Base-by-base conservation (phyloP, 140 eudicot species). In the Anethum foeniculum region DNA sequence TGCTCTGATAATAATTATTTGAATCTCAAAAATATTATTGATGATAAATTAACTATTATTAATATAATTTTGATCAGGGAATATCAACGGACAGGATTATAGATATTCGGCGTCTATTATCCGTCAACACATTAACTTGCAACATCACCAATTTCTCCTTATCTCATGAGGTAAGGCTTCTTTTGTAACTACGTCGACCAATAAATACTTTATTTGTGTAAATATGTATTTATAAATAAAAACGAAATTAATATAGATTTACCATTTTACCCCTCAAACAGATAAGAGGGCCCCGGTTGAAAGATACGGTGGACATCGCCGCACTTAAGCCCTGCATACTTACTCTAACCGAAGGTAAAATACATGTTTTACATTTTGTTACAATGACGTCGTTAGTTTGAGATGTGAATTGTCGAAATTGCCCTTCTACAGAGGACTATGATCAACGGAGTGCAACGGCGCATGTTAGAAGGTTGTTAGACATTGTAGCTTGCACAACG, bases 71-170 rank as follows among this genome's bases (percentile, higher is more conserved):
- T 46, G 39, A 56, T 75, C 72, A 96, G 99, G 99, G 99, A 69
- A 96, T 96, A 82, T 96, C 99, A 9, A 96, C 99, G 9, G 99
- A 96, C 81, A 88, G 96, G 77, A 91, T 96, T n/a, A 93, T 96
- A 74, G 99, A 96, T 38, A 84, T 96, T 65, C 99, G 99, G 52
- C 91, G 97, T 77, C 84, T 96, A 51, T 81, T 96, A 79, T 89
- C 96, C 0, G 98, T 92, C 79, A 95, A 88, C 71, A 88, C 88
- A 0, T 11, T 71, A 58, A 92, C 99, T 8, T 75, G 99, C 77
- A 80, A 91, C 78, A 87, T 96, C 78, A 96, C 99, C 38, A 90
- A 87, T 75, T 93, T 89, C 83, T 93, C 99, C 25, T 77, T 96
- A 62, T 91, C 96, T 5, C 99, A 96, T 27, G 98, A 96, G 99